Base-by-base conservation (phyloP, 805 yeast genomes). In the Isabelozyma heimii region DNA sequence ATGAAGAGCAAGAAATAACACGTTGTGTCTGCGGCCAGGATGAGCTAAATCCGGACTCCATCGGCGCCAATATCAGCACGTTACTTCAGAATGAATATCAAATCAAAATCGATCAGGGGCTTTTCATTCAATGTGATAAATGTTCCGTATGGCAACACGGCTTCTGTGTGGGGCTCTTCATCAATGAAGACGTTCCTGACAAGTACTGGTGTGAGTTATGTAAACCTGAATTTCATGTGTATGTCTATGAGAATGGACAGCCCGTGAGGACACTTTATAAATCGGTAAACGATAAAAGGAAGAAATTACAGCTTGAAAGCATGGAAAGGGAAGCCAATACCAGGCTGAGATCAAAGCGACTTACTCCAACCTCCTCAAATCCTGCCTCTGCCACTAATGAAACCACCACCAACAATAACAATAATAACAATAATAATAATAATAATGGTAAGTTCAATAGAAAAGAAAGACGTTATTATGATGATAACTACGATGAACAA, bases 131-230 rank as follows among this genome's bases (percentile, higher is more conserved):
- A 60, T 87, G 95, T 76, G 99, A 94, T 60, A 78, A 80, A 53
- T 92, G 99, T 70, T 83, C 89, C 15, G 97, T 87, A 7, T 92
- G 99, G 99, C 99, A 92, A 67, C 99, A 92, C 65, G 98, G 97
- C 1, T 89, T 77, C 69, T 92, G 99, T 73, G 97, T 92, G 37
- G 96, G 97, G 0, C 82, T 92, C 49, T 75, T 76, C 47, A 83
- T 81, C 45, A 89, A 84, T 52, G 82, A 80, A 12, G 85, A 81
- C 44, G 89, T 90, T 1, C 97, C 97, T 3, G 97, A 92, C 49
- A 89, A 89, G 66, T 92, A 94, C 67, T 90, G 91, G 89, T 92
- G 99, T 75, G 99, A 92, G 65, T 68, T 71, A 55, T 92, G 99
- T 71, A 82, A 84, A 53, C 97, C 97, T 0, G 91, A 88, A 28